Evolutionary conservation across 1,284 basidiomycete species (phyloP).

Genomic region (Abortiporus biennis): DNA sequence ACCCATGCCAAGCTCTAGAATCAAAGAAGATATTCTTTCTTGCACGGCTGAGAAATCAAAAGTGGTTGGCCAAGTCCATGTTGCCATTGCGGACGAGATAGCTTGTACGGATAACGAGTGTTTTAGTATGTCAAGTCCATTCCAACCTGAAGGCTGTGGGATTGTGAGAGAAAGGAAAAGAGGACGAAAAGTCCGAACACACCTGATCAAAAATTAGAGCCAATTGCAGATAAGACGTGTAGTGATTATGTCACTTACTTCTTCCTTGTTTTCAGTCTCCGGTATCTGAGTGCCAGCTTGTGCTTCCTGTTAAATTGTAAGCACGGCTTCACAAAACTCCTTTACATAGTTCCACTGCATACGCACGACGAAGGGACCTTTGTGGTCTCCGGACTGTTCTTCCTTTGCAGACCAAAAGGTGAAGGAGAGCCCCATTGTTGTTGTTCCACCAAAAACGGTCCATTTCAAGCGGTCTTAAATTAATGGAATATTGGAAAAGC

Average conservation of each 20-base stretch:
- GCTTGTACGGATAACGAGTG: constrained; percentile 19
- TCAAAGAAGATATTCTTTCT: constrained; percentile 22
- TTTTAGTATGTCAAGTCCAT: constrained; percentile 23
- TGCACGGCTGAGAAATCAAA: constrained; percentile 22
- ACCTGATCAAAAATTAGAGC: neutral
- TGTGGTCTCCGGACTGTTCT: neutral
- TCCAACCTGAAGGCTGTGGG: constrained; percentile 14
- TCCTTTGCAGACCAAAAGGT: neutral
- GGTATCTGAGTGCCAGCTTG: neutral
- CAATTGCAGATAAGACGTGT: neutral
- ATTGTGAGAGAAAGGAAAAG: neutral
- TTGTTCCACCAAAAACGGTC: neutral
- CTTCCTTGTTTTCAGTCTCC: neutral
- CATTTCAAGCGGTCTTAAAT: too few species aligned
- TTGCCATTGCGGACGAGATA: constrained; percentile 20
- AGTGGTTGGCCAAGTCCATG: constrained; percentile 25
- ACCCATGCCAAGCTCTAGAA: constrained; percentile 29
- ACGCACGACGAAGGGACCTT: neutral
- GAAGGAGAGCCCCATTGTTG: neutral
- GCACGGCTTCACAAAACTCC: too few species aligned
- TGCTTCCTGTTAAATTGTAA: neutral
- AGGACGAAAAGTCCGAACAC: neutral
- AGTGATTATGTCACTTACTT: neutral
- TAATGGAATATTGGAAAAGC: too few species aligned
- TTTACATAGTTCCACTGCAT: neutral